Percentiles rank a stretch among this genome's conserved stretches.
These are phyloP conservation scores for Aspergillus jensenii DNA, from an alignment of 2,329 filamentous ascomycete species.

Conservation along the genomic window DNA sequence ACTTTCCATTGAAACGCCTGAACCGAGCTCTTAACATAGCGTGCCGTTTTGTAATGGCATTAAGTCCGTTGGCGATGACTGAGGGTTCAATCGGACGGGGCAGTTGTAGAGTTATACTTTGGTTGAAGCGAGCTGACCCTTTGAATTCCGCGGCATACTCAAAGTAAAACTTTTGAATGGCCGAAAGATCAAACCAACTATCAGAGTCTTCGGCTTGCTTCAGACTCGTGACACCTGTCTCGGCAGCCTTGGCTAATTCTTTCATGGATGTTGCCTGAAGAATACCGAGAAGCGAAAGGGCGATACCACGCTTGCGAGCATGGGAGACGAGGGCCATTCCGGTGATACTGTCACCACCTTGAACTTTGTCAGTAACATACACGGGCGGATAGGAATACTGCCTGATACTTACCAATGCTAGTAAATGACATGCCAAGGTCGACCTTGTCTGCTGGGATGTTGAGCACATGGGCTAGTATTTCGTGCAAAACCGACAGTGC, in stretches of 20 bases:
- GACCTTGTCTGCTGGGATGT: conserved; percentile 33
- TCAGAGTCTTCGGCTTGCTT: conserved; percentile 20
- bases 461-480: conserved; percentile 38
- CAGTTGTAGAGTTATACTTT: conserved; percentile 35
- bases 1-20: conserved; percentile 17
- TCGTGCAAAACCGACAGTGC: conserved; percentile 27
- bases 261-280: conserved; percentile 33
- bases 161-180: conserved; percentile 37
- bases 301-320: conserved; percentile 35
- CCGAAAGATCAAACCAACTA: conserved; percentile 32
- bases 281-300: conserved; percentile 33
- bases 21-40: conserved; percentile 37
- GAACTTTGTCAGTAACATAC: too few relatives aligned
- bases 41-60: conserved; percentile 31
- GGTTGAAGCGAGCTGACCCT: conserved; percentile 30
- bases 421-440: conserved; percentile 34
- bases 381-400: conserved; percentile 23
- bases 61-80: conserved; percentile 27
- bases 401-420: too few relatives aligned
- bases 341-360: conserved; percentile 40
- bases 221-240: conserved; percentile 21
- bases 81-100: conserved; percentile 24
- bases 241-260: conserved; percentile 6
- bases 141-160: conserved; percentile 13
- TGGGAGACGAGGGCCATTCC: conserved; percentile 41